phyloP scores from a whole-genome alignment of 2,329 filamentous ascomycete species.

The Colletotrichum ledebouriae region DNA sequence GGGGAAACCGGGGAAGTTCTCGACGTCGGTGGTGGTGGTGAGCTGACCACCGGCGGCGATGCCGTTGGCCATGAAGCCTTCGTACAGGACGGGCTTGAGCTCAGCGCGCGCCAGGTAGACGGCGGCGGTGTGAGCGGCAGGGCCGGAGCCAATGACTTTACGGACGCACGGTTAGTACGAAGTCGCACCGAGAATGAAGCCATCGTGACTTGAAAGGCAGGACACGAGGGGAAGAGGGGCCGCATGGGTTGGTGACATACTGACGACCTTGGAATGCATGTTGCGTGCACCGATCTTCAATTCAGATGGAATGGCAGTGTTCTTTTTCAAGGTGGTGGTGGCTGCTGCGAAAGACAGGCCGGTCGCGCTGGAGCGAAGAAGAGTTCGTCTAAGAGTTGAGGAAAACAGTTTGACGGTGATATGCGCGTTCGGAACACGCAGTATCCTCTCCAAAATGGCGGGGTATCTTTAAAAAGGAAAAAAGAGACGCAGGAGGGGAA shows the following conservation, averaged over 20 bases:
- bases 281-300: slow-evolving; percentile 64
- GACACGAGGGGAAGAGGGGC: neutral
- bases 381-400: slow-evolving; percentile 80
- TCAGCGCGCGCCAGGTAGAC: slow-evolving; percentile 96
- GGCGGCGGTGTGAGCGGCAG: slow-evolving; percentile 96
- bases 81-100: slow-evolving; percentile 94
- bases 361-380: slow-evolving; percentile 77
- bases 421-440: slow-evolving; percentile 43
- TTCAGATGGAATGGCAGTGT: slow-evolving; percentile 54
- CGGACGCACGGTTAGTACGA: neutral
- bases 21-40: slow-evolving; percentile 97
- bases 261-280: slow-evolving; percentile 95
- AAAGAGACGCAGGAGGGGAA: slow-evolving; percentile 27
- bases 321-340: slow-evolving; percentile 71
- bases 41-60: slow-evolving; percentile 96
- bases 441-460: slow-evolving; percentile 39
- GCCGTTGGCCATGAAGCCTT: slow-evolving; percentile 97
- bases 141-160: slow-evolving; percentile 89
- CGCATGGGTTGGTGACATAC: slow-evolving; percentile 64
- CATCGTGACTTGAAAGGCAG: slow-evolving; percentile 12
- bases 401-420: slow-evolving; percentile 90
- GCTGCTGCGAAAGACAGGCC: slow-evolving; percentile 80
- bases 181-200: slow-evolving; percentile 23
- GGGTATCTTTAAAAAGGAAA: slow-evolving; percentile 41
- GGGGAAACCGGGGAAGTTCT: slow-evolving; percentile 98